Base-by-base conservation (phyloP, 2,329 filamentous ascomycete species). In the Aspergillus sp. region DNA sequence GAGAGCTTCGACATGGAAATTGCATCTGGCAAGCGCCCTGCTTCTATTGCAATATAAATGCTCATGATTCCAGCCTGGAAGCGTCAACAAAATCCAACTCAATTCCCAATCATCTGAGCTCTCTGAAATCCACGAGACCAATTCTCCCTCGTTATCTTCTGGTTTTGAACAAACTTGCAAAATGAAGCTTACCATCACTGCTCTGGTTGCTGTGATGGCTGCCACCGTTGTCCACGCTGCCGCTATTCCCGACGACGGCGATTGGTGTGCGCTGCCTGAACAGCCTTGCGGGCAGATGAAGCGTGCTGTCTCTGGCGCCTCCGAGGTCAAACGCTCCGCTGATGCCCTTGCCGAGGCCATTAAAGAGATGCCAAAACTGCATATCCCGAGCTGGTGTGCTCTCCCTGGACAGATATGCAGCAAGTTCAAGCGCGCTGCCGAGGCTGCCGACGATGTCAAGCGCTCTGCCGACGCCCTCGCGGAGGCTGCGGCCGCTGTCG, bases 351-450 rank as follows among this genome's bases (percentile, higher is more conserved):
- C 63, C 19, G 61, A 64, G 37, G 59, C 62, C 27, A 62, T 61
- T 53, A 53, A 60, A 23, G 53, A 60, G 35, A 57, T 55, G 47
- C 53, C 53, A n/a, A 53, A 54, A 17, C 46, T 47, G 41, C 59
- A 54, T 43, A 46, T 62, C 39, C 49, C 56, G 44, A 62, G 60
- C 47, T 67, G 65, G 65, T 70, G 66, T 47, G 51, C 50, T 25
- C 56, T 59, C 43, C 60, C 63, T 17, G 67, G 63, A 17, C 58
- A 68, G 47, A 58, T 60, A 25, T 70, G 68, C 52, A 84, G 83
- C 57, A 85, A 81, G 23, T 79, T 83, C 57, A 75, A 75, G 54
- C 82, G 86, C 59, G 83, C 84, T 27, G 83, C 83, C 43, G 76
- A 77, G 60, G 81, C 82, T 4, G 85, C 85, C 63, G 75, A 83